Conservation (phyloP, 116 monocot genomes). For the Trichopus zeylanicus region DNA sequence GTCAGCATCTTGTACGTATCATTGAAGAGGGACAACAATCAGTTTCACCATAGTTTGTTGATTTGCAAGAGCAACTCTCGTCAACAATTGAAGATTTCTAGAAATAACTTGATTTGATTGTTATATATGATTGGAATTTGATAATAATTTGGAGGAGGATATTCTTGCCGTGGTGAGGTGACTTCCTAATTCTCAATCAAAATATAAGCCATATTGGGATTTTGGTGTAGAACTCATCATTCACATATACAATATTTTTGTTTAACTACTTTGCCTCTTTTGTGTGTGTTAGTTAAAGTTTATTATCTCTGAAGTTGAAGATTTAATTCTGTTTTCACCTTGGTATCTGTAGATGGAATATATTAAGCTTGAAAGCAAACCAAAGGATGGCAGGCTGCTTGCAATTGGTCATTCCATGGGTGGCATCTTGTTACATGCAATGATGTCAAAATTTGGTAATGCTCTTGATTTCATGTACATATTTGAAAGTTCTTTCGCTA, state of each 20-base stretch:
- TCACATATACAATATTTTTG: neutral
- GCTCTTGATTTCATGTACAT: neutral
- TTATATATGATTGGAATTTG: conserved; percentile 97
- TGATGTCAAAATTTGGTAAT: conserved; percentile 80
- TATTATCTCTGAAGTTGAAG: neutral
- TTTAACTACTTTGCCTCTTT: neutral
- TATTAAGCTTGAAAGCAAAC: conserved; percentile 56
- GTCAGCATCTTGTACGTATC: conserved; percentile 61
- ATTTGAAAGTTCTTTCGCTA: neutral
- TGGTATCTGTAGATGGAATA: conserved; percentile 67
- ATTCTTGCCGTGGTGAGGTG: conserved; percentile 90
- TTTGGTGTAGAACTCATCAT: neutral
- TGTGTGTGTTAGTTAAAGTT: too few species aligned
- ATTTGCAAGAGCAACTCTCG: conserved; percentile 68
- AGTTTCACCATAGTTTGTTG: conserved; percentile 83
- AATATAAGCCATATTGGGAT: too few species aligned
- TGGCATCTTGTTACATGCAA: conserved; percentile 86
- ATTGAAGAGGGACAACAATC: conserved; percentile 80
- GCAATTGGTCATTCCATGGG: conserved; percentile 99
- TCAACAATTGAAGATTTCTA: conserved; percentile 85
- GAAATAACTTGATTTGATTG: conserved; percentile 79
- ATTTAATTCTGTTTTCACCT: conserved; percentile 1
- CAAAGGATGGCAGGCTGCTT: conserved; percentile 78
- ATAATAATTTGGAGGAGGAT: conserved; percentile 96
- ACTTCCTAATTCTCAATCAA: conserved; percentile 18